Evolutionary conservation across 2,329 filamentous ascomycete species (phyloP).

Genomic region (Stachybotrys chartarum): DNA sequence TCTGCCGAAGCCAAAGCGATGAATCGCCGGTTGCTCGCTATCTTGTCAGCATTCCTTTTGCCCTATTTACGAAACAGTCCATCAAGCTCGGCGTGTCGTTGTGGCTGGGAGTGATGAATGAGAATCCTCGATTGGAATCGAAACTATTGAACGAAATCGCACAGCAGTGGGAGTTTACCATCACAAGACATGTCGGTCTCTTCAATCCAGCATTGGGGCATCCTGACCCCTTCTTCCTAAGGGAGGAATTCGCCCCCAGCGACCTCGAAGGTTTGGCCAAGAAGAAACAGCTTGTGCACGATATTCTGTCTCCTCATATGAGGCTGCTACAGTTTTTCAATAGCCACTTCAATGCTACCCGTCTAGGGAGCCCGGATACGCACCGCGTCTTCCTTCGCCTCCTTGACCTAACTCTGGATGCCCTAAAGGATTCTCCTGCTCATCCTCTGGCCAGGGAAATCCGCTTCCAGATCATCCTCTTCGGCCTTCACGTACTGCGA

Average conservation of each 20-base stretch:
- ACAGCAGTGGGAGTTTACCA: slow-evolving; percentile 82
- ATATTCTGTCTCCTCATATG: slow-evolving; percentile 79
- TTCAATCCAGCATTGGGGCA: slow-evolving; percentile 71
- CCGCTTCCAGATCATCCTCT: slow-evolving; percentile 81
- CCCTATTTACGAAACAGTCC: slow-evolving; percentile 87
- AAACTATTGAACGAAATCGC: slow-evolving; percentile 81
- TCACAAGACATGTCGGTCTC: slow-evolving; percentile 69
- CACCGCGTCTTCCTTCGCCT: slow-evolving; percentile 78
- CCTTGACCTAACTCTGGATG: slow-evolving; percentile 70
- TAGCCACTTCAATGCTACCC: slow-evolving; percentile 90
- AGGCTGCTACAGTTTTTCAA: slow-evolving; percentile 81
- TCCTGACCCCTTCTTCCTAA: slow-evolving; percentile 81
- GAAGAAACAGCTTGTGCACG: slow-evolving; percentile 71
- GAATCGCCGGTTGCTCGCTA: slow-evolving; percentile 77
- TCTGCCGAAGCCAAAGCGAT: slow-evolving; percentile 71
- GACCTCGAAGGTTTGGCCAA: slow-evolving; percentile 69
- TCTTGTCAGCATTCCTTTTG: slow-evolving; percentile 87
- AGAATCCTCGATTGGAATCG: slow-evolving; percentile 83
- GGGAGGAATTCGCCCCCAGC: slow-evolving; percentile 87
- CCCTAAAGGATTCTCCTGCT: slow-evolving; percentile 59
- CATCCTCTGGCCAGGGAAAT: slow-evolving; percentile 88
- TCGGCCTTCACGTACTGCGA: slow-evolving; percentile 71
- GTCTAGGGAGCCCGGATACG: slow-evolving; percentile 75
- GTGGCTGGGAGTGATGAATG: slow-evolving; percentile 95
- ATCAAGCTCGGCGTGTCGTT: slow-evolving; percentile 93